A percentile compares a stretch with the other conserved stretches of the same genome.
These are phyloP conservation scores for Cryptosporidium baileyi DNA, from an alignment of 169 alveolate genomes.

Conservation along the genomic window DNA sequence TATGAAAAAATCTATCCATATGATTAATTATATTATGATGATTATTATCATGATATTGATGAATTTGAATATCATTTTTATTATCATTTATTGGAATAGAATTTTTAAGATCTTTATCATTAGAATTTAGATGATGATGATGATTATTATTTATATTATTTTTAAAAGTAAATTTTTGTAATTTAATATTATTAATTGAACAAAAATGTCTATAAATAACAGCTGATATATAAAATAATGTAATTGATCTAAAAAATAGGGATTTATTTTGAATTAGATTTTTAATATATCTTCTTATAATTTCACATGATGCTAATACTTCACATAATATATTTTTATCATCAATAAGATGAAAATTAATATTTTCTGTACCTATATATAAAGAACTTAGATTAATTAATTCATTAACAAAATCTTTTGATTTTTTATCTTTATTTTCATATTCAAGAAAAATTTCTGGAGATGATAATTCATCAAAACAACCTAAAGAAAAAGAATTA, in stretches of 20 bases:
- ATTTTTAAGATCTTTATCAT: neutral
- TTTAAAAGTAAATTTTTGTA: neutral
- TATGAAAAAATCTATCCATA: constrained; percentile 27
- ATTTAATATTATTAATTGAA: neutral
- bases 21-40: neutral
- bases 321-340: constrained; percentile 30
- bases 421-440: neutral
- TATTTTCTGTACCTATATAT: constrained; percentile 1
- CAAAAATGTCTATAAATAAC: constrained; percentile 52
- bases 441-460: constrained; percentile 50
- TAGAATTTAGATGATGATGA: neutral
- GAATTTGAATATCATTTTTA: neutral
- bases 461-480: constrained; percentile 48
- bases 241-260: constrained; percentile 9
- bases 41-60: too few relatives aligned
- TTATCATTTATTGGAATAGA: neutral
- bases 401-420: neutral
- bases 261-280: neutral
- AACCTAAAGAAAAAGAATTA: constrained; percentile 23
- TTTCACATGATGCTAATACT: constrained; percentile 32
- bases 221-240: constrained; percentile 52
- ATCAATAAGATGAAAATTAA: constrained; percentile 5
- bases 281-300: constrained; percentile 11
- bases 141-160: neutral
- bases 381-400: neutral